Evolutionary conservation across 305 asterid genomes (phyloP).

Genomic region (Fraxinus baroniana): DNA sequence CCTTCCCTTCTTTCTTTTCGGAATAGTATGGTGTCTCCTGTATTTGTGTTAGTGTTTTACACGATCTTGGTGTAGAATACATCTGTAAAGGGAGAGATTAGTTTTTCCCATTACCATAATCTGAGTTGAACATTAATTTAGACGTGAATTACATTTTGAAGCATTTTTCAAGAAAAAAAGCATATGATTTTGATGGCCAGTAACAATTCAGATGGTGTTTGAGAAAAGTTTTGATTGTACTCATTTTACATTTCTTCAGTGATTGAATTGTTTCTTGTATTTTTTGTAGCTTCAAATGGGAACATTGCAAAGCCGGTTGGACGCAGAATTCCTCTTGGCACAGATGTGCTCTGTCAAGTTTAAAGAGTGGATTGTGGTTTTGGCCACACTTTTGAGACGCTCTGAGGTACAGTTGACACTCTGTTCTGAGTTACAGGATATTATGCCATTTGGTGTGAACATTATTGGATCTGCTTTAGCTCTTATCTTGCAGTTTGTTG

Average conservation of each 20-base stretch:
- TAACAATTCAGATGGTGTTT: background rate
- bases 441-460: background rate
- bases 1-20: background rate
- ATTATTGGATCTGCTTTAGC: background rate
- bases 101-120: background rate
- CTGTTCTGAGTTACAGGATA: background rate
- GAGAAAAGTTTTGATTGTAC: background rate
- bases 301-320: slow-evolving; percentile 87
- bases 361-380: slow-evolving; percentile 96
- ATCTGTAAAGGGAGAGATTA: background rate
- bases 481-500: background rate
- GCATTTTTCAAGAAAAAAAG: background rate
- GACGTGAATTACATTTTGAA: background rate
- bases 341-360: slow-evolving; percentile 99
- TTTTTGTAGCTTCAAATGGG: slow-evolving; percentile 86
- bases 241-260: background rate
- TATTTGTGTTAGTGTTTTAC: background rate
- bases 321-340: slow-evolving; percentile 92
- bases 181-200: background rate
- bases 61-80: background rate
- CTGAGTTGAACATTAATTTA: background rate
- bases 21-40: background rate
- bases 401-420: slow-evolving; percentile 62
- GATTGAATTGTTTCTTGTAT: slow-evolving; percentile 12
- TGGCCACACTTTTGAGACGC: slow-evolving; percentile 96